These are phyloP conservation scores for Coprinellus micaceus DNA, from an alignment of 768 basidiomycete species.

Conservation along the genomic window DNA sequence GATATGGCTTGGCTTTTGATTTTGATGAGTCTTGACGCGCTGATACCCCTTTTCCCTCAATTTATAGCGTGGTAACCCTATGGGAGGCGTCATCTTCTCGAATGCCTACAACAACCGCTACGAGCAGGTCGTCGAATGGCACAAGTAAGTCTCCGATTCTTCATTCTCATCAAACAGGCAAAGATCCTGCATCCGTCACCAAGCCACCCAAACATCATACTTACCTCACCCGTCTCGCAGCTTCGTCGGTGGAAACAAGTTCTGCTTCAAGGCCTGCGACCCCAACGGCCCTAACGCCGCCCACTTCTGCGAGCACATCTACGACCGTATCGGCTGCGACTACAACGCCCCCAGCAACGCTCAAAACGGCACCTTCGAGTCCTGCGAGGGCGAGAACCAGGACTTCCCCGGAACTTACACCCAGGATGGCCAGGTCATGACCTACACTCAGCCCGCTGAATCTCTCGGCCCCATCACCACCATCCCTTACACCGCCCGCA, in stretches of 20 bases:
- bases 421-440: constrained; percentile 30
- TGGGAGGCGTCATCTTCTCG: constrained; percentile 69
- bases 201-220: neutral
- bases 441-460: constrained; percentile 39
- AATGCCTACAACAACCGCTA: constrained; percentile 43
- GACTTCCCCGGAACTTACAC: constrained; percentile 52
- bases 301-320: constrained; percentile 66
- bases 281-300: constrained; percentile 46
- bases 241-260: constrained; percentile 63
- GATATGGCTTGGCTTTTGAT: neutral
- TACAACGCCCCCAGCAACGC: constrained; percentile 73
- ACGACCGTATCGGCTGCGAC: constrained; percentile 68
- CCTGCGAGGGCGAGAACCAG: constrained; percentile 66
- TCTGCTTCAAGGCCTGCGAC: constrained; percentile 76
- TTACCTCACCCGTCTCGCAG: constrained; percentile 30
- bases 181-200: too few relatives aligned
- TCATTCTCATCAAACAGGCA: too few relatives aligned
- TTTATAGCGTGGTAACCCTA: constrained; percentile 79
- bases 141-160: constrained; percentile 40
- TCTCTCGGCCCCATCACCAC: constrained; percentile 32
- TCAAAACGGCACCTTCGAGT: constrained; percentile 54
- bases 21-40: neutral
- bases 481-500: constrained; percentile 33
- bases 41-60: neutral
- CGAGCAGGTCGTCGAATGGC: constrained; percentile 65